Evolutionary conservation across 352 stramenopile species (phyloP).

Genomic region (Globisporangium paroecandrum): DNA sequence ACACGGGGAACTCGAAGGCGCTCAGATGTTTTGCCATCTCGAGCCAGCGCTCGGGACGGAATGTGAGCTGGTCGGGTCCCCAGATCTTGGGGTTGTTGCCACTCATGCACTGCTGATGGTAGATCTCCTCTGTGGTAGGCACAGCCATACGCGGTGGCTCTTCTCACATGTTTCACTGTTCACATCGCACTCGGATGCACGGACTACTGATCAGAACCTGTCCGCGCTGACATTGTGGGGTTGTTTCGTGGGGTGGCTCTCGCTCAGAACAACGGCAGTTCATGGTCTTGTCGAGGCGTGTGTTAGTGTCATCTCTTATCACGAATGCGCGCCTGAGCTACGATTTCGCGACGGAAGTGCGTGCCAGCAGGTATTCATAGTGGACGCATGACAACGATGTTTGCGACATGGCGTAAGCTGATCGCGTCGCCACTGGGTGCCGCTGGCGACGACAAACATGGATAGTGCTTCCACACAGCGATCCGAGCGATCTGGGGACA

Average conservation of each 20-base stretch:
- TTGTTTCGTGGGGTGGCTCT: neutral
- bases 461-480: neutral
- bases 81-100: constrained; percentile 7
- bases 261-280: neutral
- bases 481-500: neutral
- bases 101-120: constrained; percentile 49
- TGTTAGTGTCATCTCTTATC: neutral
- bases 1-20: neutral
- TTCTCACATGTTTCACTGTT: neutral
- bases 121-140: constrained; percentile 51
- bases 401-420: neutral
- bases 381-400: neutral
- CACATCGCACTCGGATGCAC: neutral
- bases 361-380: neutral
- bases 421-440: neutral
- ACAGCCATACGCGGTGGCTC: no score
- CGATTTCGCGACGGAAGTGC: neutral
- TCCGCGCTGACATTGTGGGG: neutral
- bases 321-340: neutral
- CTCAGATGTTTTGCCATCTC: neutral
- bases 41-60: no score
- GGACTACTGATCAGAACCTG: neutral
- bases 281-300: neutral
- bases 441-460: neutral
- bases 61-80: constrained; percentile 16